Evolutionary conservation across 78 protist species (phyloP), one percentile per base, ranked within the genome.

Genomic region (Dictyostelium capitatum): DNA sequence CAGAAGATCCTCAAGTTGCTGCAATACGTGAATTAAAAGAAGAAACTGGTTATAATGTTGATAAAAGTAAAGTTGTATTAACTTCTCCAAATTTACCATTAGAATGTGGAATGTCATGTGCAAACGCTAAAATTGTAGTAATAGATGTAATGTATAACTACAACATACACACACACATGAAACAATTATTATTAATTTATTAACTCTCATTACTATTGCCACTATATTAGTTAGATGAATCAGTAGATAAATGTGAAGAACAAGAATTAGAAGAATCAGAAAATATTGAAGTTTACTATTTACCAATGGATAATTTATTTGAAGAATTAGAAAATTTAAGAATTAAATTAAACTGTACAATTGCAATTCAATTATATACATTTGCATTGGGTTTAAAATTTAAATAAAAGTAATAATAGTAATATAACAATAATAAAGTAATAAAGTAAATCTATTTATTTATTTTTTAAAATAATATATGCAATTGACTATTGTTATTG

Each of bases 1-100:
- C 47, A 57, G 95, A 90, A 62, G 15, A 56, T 7, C 32, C 62
- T 41, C 72, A 69, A 8, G 28, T 47, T 54, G 56, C 82, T 9
- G 87, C 95, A 72, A 15, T 69, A 3, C 72, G 95, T 57, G 95
- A 90, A 32, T 48, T 90, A 37, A 56, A 74, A 70, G 95, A 90
- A 48, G 95, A 90, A 25, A 90, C 95, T 28, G 95, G 95, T 37
- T 81, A 82, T 62, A 19, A 8, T 15, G 56, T 47, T 9, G 20
- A 79, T 43, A 4, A 19, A 1, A 37, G 78, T 43, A 20, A n/a
- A 20, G 65, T 57, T 4, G 30, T 28, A 51, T 54, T 43, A 43
- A 59, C 79, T 25, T 77, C 93, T 19, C 62, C 87, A 25, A 74
- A 30, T 32, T 50, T 73, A 37, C 65, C 93, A 50, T 37, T 87